Evolutionary conservation across 2,329 filamentous ascomycete genomes (phyloP).

Genomic region (Macroventuria anomochaeta): DNA sequence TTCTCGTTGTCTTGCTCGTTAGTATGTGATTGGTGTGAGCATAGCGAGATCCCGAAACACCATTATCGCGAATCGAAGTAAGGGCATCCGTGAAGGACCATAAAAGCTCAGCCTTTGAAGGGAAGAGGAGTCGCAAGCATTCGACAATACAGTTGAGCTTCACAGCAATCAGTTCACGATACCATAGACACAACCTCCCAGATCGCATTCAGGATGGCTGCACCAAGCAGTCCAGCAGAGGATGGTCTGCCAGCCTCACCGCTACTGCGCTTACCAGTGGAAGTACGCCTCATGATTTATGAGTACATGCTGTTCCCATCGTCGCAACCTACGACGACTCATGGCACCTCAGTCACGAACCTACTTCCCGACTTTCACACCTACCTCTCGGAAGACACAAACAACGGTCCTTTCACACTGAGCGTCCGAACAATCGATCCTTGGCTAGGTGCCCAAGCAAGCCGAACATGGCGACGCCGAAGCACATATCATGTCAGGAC

Average conservation of each 20-base stretch:
- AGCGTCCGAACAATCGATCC: conserved; percentile 55
- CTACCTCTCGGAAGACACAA: conserved; percentile 46
- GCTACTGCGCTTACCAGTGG: conserved; percentile 54
- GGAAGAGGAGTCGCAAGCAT: background rate
- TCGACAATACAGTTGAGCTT: background rate
- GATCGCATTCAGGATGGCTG: conserved; percentile 4
- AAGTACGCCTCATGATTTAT: conserved; percentile 58
- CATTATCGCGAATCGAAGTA: conserved; percentile 8
- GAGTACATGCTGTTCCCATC: conserved; percentile 52
- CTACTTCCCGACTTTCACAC: conserved; percentile 51
- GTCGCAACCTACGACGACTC: conserved; percentile 36
- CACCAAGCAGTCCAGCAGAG: background rate
- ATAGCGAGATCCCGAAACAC: conserved; percentile 5
- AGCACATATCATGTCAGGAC: conserved; percentile 49
- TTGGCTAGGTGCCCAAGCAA: conserved; percentile 35
- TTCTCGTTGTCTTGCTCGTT: conserved; percentile 10
- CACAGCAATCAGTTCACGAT: background rate
- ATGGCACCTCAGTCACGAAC: conserved; percentile 42
- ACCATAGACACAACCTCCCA: conserved; percentile 1
- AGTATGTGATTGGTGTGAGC: conserved; percentile 9
- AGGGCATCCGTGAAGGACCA: conserved; percentile 7
- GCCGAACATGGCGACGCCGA: conserved; percentile 40
- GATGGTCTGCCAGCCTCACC: conserved; percentile 31
- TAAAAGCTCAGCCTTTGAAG: background rate
- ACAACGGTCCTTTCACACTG: conserved; percentile 45